Conservation (phyloP, 768 basidiomycete species). For the Lactarius hengduanensis region DNA sequence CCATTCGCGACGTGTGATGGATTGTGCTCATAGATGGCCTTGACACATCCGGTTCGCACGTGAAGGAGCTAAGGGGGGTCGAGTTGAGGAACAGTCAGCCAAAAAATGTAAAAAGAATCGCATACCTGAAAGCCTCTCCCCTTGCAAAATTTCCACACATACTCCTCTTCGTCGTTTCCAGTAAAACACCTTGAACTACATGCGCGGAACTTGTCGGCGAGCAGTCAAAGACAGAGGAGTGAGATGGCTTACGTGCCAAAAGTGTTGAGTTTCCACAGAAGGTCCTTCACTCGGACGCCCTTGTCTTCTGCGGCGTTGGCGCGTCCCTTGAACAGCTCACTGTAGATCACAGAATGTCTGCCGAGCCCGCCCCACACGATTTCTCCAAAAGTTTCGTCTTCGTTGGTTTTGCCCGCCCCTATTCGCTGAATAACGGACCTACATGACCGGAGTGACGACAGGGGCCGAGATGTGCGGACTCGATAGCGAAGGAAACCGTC, state of each 20-base stretch:
- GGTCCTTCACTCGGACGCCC: slow-evolving; percentile 27
- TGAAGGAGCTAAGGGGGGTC: slow-evolving; percentile 22
- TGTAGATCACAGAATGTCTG: slow-evolving; percentile 33
- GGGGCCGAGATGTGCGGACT: slow-evolving; percentile 40
- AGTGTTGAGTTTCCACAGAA: slow-evolving; percentile 22
- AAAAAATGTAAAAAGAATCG: not conserved
- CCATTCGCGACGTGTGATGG: slow-evolving; percentile 41
- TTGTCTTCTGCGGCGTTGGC: slow-evolving; percentile 6
- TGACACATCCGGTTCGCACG: slow-evolving; percentile 24
- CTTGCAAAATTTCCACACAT: slow-evolving; percentile 28
- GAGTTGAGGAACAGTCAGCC: slow-evolving; percentile 3
- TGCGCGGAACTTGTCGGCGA: not conserved
- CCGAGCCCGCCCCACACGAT: slow-evolving; percentile 47
- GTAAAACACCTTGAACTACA: slow-evolving; percentile 27
- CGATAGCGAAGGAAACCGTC: slow-evolving; percentile 52
- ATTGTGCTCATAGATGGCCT: slow-evolving; percentile 26
- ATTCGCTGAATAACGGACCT: slow-evolving; percentile 46
- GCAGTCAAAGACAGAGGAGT: not conserved
- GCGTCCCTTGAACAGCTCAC: slow-evolving; percentile 26
- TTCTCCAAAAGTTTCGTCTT: slow-evolving; percentile 47
- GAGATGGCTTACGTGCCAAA: slow-evolving; percentile 26
- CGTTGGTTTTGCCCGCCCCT: slow-evolving; percentile 34
- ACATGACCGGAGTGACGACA: slow-evolving; percentile 35
- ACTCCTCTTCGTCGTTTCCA: slow-evolving; percentile 29
- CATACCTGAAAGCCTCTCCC: slow-evolving; percentile 26